These are phyloP conservation scores for Alternaria sp. DNA, from an alignment of 2,329 filamentous ascomycete species.

Conservation along the genomic window DNA sequence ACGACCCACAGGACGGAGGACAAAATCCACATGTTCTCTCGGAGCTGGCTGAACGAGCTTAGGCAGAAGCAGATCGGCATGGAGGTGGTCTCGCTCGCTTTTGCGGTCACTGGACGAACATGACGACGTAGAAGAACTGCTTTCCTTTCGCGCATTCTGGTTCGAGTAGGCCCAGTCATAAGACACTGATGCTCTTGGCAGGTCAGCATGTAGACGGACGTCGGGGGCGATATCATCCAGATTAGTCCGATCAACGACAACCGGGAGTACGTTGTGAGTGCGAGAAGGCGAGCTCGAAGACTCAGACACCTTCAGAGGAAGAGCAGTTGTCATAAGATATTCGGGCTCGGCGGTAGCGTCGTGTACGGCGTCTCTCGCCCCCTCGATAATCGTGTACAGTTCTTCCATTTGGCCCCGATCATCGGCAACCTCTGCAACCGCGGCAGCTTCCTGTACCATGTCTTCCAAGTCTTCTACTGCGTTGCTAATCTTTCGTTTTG, in stretches of 20 bases:
- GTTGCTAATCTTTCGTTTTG: conserved; percentile 29
- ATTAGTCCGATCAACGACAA: not conserved
- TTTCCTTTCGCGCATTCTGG: not conserved
- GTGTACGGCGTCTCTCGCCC: conserved; percentile 45
- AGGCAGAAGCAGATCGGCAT: conserved; percentile 27
- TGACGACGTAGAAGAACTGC: conserved; percentile 10
- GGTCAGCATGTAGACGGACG: not conserved
- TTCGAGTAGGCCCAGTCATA: conserved; percentile 39
- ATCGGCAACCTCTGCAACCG: conserved; percentile 44
- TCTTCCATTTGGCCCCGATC: conserved; percentile 44
- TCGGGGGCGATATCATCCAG: conserved; percentile 5
- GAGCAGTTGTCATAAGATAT: conserved; percentile 28
- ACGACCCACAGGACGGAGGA: conserved; percentile 33
- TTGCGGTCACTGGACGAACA: conserved; percentile 11
- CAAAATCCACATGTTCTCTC: conserved; percentile 39
- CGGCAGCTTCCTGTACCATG: conserved; percentile 52
- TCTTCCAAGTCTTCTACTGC: conserved; percentile 51
- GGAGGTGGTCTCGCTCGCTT: conserved; percentile 8
- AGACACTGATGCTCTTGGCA: conserved; percentile 21
- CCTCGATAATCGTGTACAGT: conserved; percentile 50
- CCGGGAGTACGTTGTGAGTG: not conserved
- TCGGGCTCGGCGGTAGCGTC: conserved; percentile 33
- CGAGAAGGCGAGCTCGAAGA: conserved; percentile 5
- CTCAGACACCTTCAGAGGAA: conserved; percentile 27
- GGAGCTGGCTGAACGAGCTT: conserved; percentile 24